A percentile compares a stretch with the other conserved stretches of the same genome.
Conservation (phyloP, 768 basidiomycete genomes). For the Xerocomus brunneocitrinus region DNA sequence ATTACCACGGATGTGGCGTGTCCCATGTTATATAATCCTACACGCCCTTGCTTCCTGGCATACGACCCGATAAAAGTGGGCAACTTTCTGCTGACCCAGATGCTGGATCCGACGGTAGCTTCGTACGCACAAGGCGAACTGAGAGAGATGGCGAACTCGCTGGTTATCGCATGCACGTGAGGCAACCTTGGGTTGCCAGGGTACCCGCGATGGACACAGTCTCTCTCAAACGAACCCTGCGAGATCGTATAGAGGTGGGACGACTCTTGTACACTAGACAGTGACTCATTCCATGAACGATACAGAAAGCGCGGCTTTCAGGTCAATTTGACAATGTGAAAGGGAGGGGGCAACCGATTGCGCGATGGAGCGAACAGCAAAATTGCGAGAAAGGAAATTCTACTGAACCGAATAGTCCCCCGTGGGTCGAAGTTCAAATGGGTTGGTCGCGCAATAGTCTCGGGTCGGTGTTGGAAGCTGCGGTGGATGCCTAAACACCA, state of each 20-base stretch:
- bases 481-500: background rate
- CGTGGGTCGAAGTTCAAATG: conserved; percentile 81
- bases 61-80: conserved; percentile 56
- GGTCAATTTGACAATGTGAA: conserved; percentile 71
- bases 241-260: conserved; percentile 66
- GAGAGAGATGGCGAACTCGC: conserved; percentile 50
- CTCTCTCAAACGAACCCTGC: conserved; percentile 48
- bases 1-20: too few relatives aligned
- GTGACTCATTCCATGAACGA: background rate
- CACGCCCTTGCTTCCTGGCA: too few relatives aligned
- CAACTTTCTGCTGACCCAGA: conserved; percentile 29
- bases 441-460: conserved; percentile 38
- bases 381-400: conserved; percentile 70
- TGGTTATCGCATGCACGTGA: conserved; percentile 63
- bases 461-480: background rate
- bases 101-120: conserved; percentile 19
- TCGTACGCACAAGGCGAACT: conserved; percentile 39
- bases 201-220: conserved; percentile 18
- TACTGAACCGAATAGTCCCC: conserved; percentile 88
- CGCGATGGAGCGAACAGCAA: conserved; percentile 39
- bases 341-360: conserved; percentile 57
- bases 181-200: conserved; percentile 69
- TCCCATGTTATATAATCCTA: too few relatives aligned
- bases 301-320: conserved; percentile 57
- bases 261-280: conserved; percentile 2